phyloP scores from a whole-genome alignment of 139 green algal species.

The Nannochloris sp. region DNA sequence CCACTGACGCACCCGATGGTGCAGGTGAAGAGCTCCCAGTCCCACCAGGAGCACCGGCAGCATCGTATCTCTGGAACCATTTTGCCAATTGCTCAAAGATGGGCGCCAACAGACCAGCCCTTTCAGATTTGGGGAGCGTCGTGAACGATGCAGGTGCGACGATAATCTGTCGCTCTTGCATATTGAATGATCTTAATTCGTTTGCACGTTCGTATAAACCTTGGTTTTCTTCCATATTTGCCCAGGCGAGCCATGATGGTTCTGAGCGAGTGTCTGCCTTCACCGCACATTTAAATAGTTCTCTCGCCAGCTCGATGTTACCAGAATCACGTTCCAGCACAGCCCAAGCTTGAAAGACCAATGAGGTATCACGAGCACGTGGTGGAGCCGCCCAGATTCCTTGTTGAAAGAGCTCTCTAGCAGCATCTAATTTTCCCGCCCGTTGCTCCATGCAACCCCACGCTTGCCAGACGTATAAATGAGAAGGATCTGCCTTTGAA shows the following conservation, averaged over 20 bases:
- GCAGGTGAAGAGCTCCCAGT: no score
- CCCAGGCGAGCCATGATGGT: conserved; percentile 72
- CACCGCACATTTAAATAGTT: conserved; percentile 89
- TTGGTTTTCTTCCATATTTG: conserved; percentile 76
- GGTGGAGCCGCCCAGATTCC: conserved; percentile 78
- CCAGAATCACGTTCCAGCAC: conserved; percentile 67
- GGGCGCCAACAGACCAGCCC: conserved; percentile 1
- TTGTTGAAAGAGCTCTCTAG: conserved; percentile 87
- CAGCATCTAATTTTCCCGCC: conserved; percentile 54
- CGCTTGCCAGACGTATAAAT: conserved; percentile 81
- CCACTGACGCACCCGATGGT: no score
- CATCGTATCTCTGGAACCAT: conserved; percentile 27
- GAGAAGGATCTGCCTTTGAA: conserved; percentile 47
- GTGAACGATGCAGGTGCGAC: conserved; percentile 58
- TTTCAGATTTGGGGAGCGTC: conserved; percentile 19
- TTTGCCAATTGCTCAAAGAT: conserved; percentile 12
- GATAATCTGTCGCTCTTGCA: conserved; percentile 59
- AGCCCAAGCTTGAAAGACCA: conserved; percentile 85
- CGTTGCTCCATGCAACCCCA: conserved; percentile 85
- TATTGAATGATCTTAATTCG: conserved; percentile 70
- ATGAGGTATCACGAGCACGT: conserved; percentile 39
- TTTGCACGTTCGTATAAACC: conserved; percentile 66
- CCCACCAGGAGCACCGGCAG: neutral
- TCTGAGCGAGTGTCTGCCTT: conserved; percentile 70
- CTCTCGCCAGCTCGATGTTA: conserved; percentile 65